Evolutionary conservation across 495 filamentous ascomycete species (phyloP), one percentile per base, ranked within the genome.

Genomic region (Penicillium riverlandense): DNA sequence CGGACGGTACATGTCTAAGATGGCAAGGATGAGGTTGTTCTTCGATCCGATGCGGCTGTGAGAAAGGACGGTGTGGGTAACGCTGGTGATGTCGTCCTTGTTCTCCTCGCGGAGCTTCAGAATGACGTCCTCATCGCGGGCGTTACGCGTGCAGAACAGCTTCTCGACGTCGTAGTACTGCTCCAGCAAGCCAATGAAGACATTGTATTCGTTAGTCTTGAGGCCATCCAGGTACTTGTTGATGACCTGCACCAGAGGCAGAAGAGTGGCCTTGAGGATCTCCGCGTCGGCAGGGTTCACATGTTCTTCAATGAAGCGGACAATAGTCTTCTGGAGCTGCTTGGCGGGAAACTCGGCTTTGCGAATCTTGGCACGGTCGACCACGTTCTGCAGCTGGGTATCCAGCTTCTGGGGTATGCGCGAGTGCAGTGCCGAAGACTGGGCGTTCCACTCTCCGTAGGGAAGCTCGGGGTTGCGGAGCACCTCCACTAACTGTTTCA

Each of bases 321-420:
- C 64, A 52, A 96, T 77, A 0, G 87, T 83, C 70, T 94, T 96
- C 44, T 76, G 68, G 37, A 97, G 75, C 53, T 85, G 82, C 66
- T 92, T 95, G 28, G 88, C 86, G 14, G 92, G 92, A 73, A 99
- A 99, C 64, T 99, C 92, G 11, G 76, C 71, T 44, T 84, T 80
- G 41, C 92, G 77, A 41, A 78, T 66, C 44, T 77, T 80, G 12
- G 90, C 84, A 42, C 83, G 81, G 38, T 99, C 92, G 27, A 97
- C 83, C 35, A 90, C 82, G 55, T 87, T 83, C 22, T 82, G 81
- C 49, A 97, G 81, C 47, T 76, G 78, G 7, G 83, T 60, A 52
- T 95, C 90, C 29, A 99, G 80, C 69, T 89, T 95, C 55, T 89
- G 80, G 5, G 92, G 92, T 87, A 97, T 97, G 58, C 92, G 84